Percentiles rank a stretch among this genome's conserved stretches.
Evolutionary conservation across 2,329 filamentous ascomycete genomes (phyloP).

Genomic region (Talaromyces funiculosus): DNA sequence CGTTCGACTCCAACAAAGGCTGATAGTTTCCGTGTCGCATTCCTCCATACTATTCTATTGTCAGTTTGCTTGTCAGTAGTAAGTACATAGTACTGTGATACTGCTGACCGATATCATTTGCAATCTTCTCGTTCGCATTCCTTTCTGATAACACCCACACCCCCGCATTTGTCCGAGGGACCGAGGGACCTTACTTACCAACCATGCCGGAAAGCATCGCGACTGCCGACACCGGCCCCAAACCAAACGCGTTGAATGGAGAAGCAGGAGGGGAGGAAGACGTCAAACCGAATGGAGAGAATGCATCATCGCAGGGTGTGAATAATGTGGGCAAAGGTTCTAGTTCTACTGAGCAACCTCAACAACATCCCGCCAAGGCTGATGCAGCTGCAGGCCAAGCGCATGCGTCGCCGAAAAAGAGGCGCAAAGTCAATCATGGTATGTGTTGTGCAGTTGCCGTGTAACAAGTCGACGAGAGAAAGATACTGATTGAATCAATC

Average conservation of each 20-base stretch:
- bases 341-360: constrained; percentile 15
- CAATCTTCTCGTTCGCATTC: neutral
- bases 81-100: neutral
- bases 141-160: neutral
- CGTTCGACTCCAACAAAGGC: neutral
- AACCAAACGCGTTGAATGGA: neutral
- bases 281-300: constrained; percentile 10
- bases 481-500: constrained; percentile 28
- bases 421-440: constrained; percentile 88
- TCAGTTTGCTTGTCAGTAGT: neutral
- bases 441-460: constrained; percentile 26
- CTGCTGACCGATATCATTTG: neutral
- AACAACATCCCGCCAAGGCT: constrained; percentile 27
- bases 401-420: constrained; percentile 64
- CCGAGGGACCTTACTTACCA: neutral
- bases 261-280: neutral
- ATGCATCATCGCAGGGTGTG: constrained; percentile 24
- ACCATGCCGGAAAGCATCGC: constrained; percentile 5
- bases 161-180: neutral
- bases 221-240: neutral
- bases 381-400: constrained; percentile 29
- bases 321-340: constrained; percentile 21
- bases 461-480: constrained; percentile 8
- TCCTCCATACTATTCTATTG: neutral
- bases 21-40: neutral